These are phyloP conservation scores for Gorgonomyces haynaldii DNA, from an alignment of 192 early-diverging fungal species.

Conservation along the genomic window DNA sequence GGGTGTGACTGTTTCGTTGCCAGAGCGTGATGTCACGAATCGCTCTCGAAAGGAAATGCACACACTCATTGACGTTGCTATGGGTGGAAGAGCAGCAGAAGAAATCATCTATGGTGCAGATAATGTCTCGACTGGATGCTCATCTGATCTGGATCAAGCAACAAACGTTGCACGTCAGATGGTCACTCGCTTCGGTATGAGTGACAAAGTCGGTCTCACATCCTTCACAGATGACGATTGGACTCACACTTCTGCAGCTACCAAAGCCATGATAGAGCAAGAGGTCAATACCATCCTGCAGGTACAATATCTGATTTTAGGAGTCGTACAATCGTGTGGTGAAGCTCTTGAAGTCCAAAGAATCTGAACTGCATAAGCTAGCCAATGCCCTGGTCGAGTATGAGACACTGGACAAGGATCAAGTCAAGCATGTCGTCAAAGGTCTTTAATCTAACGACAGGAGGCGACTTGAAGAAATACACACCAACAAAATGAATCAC, in stretches of 20 bases:
- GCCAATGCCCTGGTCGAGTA: conserved; percentile 88
- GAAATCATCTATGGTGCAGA: conserved; percentile 92
- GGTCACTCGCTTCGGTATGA: conserved; percentile 92
- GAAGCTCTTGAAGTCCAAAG: conserved; percentile 58
- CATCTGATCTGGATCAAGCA: conserved; percentile 82
- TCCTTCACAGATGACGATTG: conserved; percentile 67
- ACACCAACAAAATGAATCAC: background rate
- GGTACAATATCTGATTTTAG: conserved; percentile 25
- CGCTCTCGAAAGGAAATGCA: conserved; percentile 72
- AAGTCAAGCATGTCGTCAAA: conserved; percentile 67
- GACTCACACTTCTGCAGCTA: conserved; percentile 53
- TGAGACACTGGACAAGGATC: conserved; percentile 84
- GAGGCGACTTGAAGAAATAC: background rate
- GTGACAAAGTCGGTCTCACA: conserved; percentile 79
- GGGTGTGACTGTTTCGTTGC: conserved; percentile 84
- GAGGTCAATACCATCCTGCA: conserved; percentile 73
- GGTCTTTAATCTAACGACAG: conserved; percentile 18
- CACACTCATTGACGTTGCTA: conserved; percentile 87
- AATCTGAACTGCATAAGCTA: conserved; percentile 79
- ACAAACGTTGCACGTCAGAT: conserved; percentile 80
- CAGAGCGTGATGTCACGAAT: conserved; percentile 75
- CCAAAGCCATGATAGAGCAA: conserved; percentile 71
- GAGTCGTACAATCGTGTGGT: conserved; percentile 57
- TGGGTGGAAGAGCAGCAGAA: conserved; percentile 98
- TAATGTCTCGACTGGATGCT: conserved; percentile 88